phyloP scores from a whole-genome alignment of 1,284 basidiomycete species.

The Coriolopsis trogii region DNA sequence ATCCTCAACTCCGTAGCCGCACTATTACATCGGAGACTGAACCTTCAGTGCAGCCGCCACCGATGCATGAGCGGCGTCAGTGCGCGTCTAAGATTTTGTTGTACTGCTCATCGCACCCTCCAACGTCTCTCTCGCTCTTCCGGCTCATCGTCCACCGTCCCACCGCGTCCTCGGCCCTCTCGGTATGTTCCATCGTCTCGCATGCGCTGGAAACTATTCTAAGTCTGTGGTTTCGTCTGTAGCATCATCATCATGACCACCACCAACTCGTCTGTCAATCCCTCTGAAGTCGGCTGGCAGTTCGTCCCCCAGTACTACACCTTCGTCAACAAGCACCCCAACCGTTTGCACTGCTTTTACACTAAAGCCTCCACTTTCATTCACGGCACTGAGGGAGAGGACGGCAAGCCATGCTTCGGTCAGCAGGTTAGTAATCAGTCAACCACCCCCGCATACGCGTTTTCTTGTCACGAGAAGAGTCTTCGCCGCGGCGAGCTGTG shows the following conservation, averaged over 20 bases:
- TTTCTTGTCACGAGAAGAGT: too few species aligned
- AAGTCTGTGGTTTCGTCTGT: constrained; percentile 18
- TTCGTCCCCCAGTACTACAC: constrained; percentile 97
- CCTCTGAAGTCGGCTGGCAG: constrained; percentile 94
- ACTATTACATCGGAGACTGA: constrained; percentile 6
- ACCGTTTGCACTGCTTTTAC: constrained; percentile 98
- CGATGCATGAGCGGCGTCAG: constrained; percentile 16
- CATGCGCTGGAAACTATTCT: constrained; percentile 8
- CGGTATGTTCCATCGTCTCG: constrained; percentile 16
- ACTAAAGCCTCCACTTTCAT: constrained; percentile 97
- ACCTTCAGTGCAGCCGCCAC: constrained; percentile 10
- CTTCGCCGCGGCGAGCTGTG: too few species aligned
- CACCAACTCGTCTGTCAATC: constrained; percentile 60
- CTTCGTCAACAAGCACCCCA: constrained; percentile 96
- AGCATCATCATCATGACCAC: constrained; percentile 32
- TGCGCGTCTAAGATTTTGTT: constrained; percentile 30
- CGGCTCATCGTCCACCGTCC: constrained; percentile 18
- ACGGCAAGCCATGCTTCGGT: constrained; percentile 84
- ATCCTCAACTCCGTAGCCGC: background rate
- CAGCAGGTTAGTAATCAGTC: constrained; percentile 71
- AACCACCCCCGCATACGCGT: too few species aligned
- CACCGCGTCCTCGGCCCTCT: constrained; percentile 18
- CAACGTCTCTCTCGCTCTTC: constrained; percentile 21
- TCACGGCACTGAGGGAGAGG: constrained; percentile 96
- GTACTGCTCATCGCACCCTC: constrained; percentile 25